phyloP scores from a whole-genome alignment of 2,329 filamentous ascomycete genomes.

The Alternaria dauci region DNA sequence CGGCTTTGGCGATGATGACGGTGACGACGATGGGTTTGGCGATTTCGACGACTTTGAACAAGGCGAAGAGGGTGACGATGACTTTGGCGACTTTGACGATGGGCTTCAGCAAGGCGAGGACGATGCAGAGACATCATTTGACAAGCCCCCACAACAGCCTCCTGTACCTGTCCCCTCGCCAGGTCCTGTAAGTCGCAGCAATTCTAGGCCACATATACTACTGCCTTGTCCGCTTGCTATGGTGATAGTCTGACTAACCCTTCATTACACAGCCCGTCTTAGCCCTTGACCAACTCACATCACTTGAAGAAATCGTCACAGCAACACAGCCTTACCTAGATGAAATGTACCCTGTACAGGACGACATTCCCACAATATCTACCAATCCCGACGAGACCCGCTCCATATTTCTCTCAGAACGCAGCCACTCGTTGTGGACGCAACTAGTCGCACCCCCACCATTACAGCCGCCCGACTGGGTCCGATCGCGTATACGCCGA shows the following conservation, averaged over 20 bases:
- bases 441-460: conserved; percentile 95
- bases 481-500: conserved; percentile 90
- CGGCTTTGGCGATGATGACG: conserved; percentile 53
- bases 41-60: conserved; percentile 73
- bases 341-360: conserved; percentile 61
- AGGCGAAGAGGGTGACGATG: conserved; percentile 54
- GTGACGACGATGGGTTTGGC: conserved; percentile 56
- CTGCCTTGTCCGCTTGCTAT: conserved; percentile 40
- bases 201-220: conserved; percentile 46
- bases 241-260: conserved; percentile 45
- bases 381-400: conserved; percentile 35
- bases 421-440: conserved; percentile 91
- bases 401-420: conserved; percentile 73
- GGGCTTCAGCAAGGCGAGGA: conserved; percentile 53
- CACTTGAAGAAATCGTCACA: conserved; percentile 65
- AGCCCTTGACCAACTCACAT: conserved; percentile 69
- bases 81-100: conserved; percentile 63
- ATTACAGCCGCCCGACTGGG: conserved; percentile 96
- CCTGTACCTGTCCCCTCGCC: conserved; percentile 53
- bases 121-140: conserved; percentile 51
- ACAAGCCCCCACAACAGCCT: conserved; percentile 49
- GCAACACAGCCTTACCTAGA: conserved; percentile 73
- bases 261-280: conserved; percentile 65
- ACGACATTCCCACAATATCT: conserved; percentile 56
- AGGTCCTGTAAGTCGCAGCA: conserved; percentile 59